Evolutionary conservation across 805 yeast genomes (phyloP).

Genomic region (Yarrowia sp.): DNA sequence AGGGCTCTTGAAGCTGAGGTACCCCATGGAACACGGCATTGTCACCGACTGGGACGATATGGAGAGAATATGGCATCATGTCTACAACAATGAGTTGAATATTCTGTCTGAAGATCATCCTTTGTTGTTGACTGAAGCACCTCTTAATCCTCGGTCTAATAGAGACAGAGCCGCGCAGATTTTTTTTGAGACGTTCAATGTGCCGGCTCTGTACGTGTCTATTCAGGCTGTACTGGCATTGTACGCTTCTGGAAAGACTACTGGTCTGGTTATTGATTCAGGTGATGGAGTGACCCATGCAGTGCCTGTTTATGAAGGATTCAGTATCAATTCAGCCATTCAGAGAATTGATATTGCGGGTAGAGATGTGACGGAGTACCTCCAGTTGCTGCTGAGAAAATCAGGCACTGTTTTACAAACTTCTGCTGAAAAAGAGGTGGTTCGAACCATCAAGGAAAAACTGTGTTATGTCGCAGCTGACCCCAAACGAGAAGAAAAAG

Average conservation of each 20-base stretch:
- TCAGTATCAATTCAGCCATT: slow-evolving; percentile 68
- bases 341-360: slow-evolving; percentile 82
- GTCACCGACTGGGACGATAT: slow-evolving; percentile 82
- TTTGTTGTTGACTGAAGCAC: slow-evolving; percentile 82
- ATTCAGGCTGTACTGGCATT: slow-evolving; percentile 78
- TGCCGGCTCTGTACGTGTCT: slow-evolving; percentile 71
- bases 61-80: slow-evolving; percentile 76
- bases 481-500: slow-evolving; percentile 53
- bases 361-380: slow-evolving; percentile 73
- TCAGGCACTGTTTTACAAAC: slow-evolving; percentile 65
- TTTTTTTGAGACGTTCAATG: slow-evolving; percentile 67
- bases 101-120: slow-evolving; percentile 79
- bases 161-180: slow-evolving; percentile 62
- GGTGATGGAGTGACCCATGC: slow-evolving; percentile 91
- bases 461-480: slow-evolving; percentile 64
- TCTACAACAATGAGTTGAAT: slow-evolving; percentile 57
- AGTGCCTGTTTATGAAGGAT: slow-evolving; percentile 90
- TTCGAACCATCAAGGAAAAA: slow-evolving; percentile 72
- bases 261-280: slow-evolving; percentile 85
- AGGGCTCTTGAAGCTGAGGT: slow-evolving; percentile 67
- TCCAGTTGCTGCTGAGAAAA: slow-evolving; percentile 66
- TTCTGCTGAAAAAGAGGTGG: slow-evolving; percentile 80
- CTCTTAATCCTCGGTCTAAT: slow-evolving; percentile 66
- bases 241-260: slow-evolving; percentile 86
- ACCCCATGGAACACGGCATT: slow-evolving; percentile 79